Percentiles rank a stretch among this genome's conserved stretches.
Conservation (phyloP, 768 basidiomycete species). For the Rubroboletus satanas region DNA sequence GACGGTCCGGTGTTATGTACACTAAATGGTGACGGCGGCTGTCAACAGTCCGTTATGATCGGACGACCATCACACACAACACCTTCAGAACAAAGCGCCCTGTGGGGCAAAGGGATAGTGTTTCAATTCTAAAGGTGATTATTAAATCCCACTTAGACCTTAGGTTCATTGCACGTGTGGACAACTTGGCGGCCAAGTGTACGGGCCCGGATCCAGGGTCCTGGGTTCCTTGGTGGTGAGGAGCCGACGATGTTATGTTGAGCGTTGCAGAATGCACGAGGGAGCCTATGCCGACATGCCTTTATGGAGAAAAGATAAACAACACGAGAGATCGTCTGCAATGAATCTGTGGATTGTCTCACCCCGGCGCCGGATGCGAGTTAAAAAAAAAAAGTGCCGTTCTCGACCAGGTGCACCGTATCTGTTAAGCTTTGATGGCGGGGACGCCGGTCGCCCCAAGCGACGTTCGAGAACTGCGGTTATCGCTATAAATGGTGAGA, state of each 20-base stretch:
- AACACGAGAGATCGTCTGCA: conserved; percentile 2
- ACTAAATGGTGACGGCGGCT: neutral
- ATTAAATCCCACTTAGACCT: neutral
- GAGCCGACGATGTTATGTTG: conserved; percentile 2
- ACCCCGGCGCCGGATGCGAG: neutral
- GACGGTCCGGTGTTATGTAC: neutral
- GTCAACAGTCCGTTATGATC: neutral
- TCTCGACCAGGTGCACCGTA: neutral
- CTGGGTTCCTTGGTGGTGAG: neutral
- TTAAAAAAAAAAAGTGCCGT: neutral
- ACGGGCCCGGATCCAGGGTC: conserved; percentile 7
- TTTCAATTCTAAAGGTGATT: neutral
- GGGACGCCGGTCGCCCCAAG: neutral
- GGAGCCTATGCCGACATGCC: conserved; percentile 9
- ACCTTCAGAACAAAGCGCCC: neutral
- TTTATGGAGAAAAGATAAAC: conserved; percentile 6
- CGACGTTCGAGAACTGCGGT: neutral
- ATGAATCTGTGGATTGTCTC: conserved; percentile 5
- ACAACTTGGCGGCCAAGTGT: neutral
- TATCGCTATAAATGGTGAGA: conserved; percentile 5
- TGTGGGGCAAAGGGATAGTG: neutral
- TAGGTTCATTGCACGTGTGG: neutral
- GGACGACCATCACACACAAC: neutral
- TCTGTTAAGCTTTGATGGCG: neutral
- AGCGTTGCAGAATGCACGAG: neutral